These are phyloP conservation scores for Penicillium ucsense DNA, from an alignment of 495 filamentous ascomycete genomes.

Conservation along the genomic window DNA sequence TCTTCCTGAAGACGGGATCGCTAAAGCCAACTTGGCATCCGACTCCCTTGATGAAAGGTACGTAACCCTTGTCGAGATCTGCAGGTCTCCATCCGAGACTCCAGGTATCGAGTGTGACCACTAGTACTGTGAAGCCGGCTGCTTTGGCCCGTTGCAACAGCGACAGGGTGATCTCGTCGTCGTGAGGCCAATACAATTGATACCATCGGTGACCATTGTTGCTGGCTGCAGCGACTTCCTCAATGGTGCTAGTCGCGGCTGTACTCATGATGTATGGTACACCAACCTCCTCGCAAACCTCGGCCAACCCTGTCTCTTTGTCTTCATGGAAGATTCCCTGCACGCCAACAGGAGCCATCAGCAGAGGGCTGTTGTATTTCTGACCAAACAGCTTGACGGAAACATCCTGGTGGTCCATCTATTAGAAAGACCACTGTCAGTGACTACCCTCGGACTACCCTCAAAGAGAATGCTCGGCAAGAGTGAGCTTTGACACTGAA, in stretches of 20 bases:
- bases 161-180: conserved; percentile 48
- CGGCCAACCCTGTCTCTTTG: conserved; percentile 44
- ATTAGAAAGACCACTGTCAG: conserved; percentile 1
- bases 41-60: conserved; percentile 39
- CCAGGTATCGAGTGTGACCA: conserved; percentile 35
- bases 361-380: conserved; percentile 38
- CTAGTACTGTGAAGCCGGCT: conserved; percentile 36
- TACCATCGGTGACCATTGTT: conserved; percentile 43
- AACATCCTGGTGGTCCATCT: conserved; percentile 40
- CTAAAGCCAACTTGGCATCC: conserved; percentile 36
- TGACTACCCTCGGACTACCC: background rate
- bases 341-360: conserved; percentile 53
- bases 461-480: too few relatives aligned
- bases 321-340: conserved; percentile 48
- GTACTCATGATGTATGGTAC: conserved; percentile 48
- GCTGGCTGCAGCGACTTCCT: conserved; percentile 41
- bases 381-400: conserved; percentile 48
- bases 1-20: conserved; percentile 53
- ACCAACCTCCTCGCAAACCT: conserved; percentile 41
- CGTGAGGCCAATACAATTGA: conserved; percentile 61
- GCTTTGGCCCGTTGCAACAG: conserved; percentile 52
- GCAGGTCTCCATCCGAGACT: conserved; percentile 46
- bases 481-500: too few relatives aligned
- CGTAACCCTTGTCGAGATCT: conserved; percentile 54
- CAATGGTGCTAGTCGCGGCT: conserved; percentile 44